Conservation (phyloP, 1,139 yeast genomes). For the Sporopachydermia cereana region DNA sequence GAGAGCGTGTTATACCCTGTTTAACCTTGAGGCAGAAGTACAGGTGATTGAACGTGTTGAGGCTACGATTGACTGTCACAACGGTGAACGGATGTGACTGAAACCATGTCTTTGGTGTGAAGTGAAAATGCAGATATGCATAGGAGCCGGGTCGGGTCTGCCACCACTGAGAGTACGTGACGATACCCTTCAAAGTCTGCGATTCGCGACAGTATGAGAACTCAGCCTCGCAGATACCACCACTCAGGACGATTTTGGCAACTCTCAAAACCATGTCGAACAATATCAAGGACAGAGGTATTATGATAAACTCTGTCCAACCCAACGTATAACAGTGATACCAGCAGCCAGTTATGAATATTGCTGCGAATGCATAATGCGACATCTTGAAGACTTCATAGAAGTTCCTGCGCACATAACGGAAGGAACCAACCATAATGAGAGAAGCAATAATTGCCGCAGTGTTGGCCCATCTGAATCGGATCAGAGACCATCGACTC, state of each 20-base stretch:
- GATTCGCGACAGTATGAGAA: not conserved
- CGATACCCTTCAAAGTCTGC: not conserved
- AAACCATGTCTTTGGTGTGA: not conserved
- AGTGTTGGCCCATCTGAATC: constrained; percentile 5
- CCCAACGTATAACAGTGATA: constrained; percentile 39
- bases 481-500: not conserved
- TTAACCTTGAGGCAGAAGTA: too few relatives aligned
- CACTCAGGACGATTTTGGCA: not conserved
- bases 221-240: not conserved
- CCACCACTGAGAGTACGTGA: constrained; percentile 1
- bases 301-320: constrained; percentile 31
- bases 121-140: constrained; percentile 1
- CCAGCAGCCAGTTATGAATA: constrained; percentile 50
- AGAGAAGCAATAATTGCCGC: not conserved
- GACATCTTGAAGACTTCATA: constrained; percentile 54
- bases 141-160: not conserved
- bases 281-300: not conserved
- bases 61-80: not conserved
- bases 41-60: too few relatives aligned
- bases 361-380: constrained; percentile 48
- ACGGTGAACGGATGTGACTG: constrained; percentile 1
- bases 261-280: not conserved
- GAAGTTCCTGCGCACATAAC: constrained; percentile 37
- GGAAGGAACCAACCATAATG: not conserved
- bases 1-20: too few relatives aligned